Base-by-base conservation (phyloP, 2,329 filamentous ascomycete genomes). In the Venturia effusa region DNA sequence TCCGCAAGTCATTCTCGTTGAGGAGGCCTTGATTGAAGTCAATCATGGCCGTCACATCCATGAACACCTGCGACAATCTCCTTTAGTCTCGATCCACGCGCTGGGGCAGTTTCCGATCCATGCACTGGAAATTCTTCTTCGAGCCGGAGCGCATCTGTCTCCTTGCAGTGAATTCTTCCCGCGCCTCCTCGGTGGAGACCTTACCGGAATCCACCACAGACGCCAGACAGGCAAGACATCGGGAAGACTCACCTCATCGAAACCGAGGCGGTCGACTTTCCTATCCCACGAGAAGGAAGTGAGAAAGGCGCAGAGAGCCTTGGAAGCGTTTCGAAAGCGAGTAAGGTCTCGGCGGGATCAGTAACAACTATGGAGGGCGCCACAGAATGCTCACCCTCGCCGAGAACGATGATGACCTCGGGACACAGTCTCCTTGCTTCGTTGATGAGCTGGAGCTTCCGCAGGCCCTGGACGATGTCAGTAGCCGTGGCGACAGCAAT, bases 301-400 rank as follows among this genome's bases (percentile, higher is more conserved):
- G 62, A 97, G 78, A 68, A 92, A 88, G 39, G 80, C 77, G 75
- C 90, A 95, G 3, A 96, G 80, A 55, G 80, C 79, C 76, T 97
- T 97, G 65, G 91, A 96, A 30, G 84, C 88, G 80, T 96, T 86
- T 17, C 93, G 87, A 71, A 97, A 97, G 4, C 84, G 85, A n/a
- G 73, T 75, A 37, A 77, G 71, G 66, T 77, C 92, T 97, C 92
- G 37, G 93, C 34, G 59, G 45, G 34, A 24, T 59, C 19, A 30
- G 32, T 63, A 37, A 10, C 11, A n/a, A 43, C 17, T n/a, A 40
- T 15, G 4, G 10, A 24, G 41, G 40, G 32, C 45, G n/a, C 32
- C 41, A 19, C 34, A 40, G 30, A 39, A 22, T 11, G 13, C 61
- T 24, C 34, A 24, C 34, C 90, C 74, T 96, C 90, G 39, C 92